Percentiles rank a stretch among this genome's conserved stretches.
phyloP scores from a whole-genome alignment of 2,329 filamentous ascomycete genomes.

The Colletotrichum camelliae region DNA sequence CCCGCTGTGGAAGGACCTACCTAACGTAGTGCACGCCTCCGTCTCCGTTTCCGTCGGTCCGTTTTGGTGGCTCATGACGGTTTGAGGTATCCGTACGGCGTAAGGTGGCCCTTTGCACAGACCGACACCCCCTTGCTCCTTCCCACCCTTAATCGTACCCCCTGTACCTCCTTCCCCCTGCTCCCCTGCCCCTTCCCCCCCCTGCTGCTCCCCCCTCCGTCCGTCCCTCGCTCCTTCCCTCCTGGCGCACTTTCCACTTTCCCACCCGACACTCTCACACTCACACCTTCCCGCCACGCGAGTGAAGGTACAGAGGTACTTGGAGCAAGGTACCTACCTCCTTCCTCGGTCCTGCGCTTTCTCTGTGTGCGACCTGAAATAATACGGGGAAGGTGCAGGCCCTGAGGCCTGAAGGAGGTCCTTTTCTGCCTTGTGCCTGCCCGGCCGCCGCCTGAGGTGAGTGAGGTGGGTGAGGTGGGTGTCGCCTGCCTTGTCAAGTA shows the following conservation, averaged over 20 bases:
- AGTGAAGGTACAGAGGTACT: not conserved
- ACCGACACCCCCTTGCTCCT: not conserved
- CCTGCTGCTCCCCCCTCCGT: not conserved
- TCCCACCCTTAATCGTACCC: not conserved
- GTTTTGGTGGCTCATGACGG: not conserved
- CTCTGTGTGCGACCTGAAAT: not conserved
- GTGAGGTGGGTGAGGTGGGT: not conserved
- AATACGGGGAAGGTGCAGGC: conserved; percentile 11
- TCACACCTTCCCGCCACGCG: conserved; percentile 17
- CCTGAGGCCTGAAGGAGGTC: not conserved
- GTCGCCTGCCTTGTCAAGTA: not conserved
- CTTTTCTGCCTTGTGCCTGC: not conserved
- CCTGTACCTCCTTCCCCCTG: not conserved
- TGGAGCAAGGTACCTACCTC: not conserved
- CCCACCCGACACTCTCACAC: not conserved
- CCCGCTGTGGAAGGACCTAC: not conserved
- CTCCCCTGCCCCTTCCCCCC: not conserved
- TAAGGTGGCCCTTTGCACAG: not conserved
- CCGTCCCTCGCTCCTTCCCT: not conserved
- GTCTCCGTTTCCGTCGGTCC: not conserved
- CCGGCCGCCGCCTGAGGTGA: not conserved
- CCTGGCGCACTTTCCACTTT: not conserved
- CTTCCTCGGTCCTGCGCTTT: not conserved
- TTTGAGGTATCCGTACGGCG: not conserved
- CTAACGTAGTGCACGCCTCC: not conserved